phyloP scores from a whole-genome alignment of 768 basidiomycete species.

The Tricholoma bakamatsutake region DNA sequence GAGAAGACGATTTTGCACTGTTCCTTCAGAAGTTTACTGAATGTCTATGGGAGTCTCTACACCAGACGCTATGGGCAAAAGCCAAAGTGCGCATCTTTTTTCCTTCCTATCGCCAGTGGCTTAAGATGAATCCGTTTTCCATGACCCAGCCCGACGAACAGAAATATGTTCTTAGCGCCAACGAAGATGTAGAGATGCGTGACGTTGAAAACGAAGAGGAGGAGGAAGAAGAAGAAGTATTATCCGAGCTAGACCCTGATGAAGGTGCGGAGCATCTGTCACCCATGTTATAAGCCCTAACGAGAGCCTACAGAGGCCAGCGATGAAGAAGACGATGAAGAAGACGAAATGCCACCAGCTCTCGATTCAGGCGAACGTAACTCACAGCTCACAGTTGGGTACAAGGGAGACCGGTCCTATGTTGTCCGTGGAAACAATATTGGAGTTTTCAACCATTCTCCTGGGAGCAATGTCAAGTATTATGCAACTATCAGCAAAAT shows the following conservation, averaged over 20 bases:
- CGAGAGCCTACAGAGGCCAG: conserved; percentile 30
- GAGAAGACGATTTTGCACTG: conserved; percentile 45
- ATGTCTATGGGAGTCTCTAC: conserved; percentile 76
- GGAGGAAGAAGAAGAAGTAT: conserved; percentile 74
- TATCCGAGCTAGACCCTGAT: conserved; percentile 57
- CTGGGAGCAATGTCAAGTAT: conserved; percentile 71
- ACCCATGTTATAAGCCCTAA: not conserved
- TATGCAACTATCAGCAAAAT: conserved; percentile 84
- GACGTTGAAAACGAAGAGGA: conserved; percentile 71
- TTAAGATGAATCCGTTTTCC: not conserved
- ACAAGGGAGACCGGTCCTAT: conserved; percentile 92
- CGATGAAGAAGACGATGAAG: conserved; percentile 36
- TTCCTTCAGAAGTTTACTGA: conserved; percentile 63
- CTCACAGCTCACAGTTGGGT: conserved; percentile 87
- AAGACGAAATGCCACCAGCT: conserved; percentile 38
- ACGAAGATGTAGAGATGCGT: conserved; percentile 86
- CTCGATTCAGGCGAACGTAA: conserved; percentile 62
- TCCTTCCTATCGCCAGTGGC: conserved; percentile 1
- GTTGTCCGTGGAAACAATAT: conserved; percentile 91
- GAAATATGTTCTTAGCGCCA: conserved; percentile 71
- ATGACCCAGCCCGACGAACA: conserved; percentile 69
- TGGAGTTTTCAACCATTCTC: conserved; percentile 79
- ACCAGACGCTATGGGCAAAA: conserved; percentile 72
- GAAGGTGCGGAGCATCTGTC: conserved; percentile 37
- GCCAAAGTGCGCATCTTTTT: conserved; percentile 51